Base-by-base conservation (phyloP, 768 basidiomycete genomes). In the Auriculariales sp. region DNA sequence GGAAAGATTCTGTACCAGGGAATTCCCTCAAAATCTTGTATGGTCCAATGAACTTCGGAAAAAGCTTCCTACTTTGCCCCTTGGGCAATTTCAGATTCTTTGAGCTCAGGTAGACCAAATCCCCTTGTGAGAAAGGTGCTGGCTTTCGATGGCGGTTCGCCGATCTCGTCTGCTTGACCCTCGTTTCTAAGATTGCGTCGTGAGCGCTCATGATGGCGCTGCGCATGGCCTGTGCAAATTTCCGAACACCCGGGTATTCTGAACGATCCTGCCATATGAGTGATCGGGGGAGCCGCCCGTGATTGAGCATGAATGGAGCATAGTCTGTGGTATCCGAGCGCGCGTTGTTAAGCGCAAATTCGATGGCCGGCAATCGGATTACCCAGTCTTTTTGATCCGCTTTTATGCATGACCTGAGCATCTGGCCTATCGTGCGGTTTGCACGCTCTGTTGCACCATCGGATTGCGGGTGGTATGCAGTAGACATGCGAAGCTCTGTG, bases 401-500 rank as follows among this genome's bases (percentile, higher is more conserved):
- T 36, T 7, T 17, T 7, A 49, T 44, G 29, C 30, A 45, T 47
- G 49, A 48, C 19, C 51, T 15, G 14, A 54, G 51, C 53, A 54
- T 54, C 27, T 53, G 52, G 4, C 28, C 48, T 14, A 55, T 48
- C n/a, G 54, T 49, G 0, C 33, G 62, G 47, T 69, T 58, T 6
- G 60, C 54, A 10, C 64, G 54, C 49, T 72, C 69, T 0, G 65
- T 69, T 0, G 63, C 52, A 0, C 70, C 68, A 51, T 72, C 68
- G 0, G 68, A 66, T 49, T 73, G 57, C 0, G 71, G 71, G 50
- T 73, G 71, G 49, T 63, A 72, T 0, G 68, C 55, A 0, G 64
- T 66, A 0, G 67, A 70, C 62, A 73, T 63, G 1, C 56, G 45
- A 0, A 68, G 56, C 12, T 65, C 58, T 0, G 58, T 56, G 0